Percentiles rank a stretch among this genome's conserved stretches.
Evolutionary conservation across 73 alveolate species (phyloP).

Genomic region (Paraurostyla sp.): DNA sequence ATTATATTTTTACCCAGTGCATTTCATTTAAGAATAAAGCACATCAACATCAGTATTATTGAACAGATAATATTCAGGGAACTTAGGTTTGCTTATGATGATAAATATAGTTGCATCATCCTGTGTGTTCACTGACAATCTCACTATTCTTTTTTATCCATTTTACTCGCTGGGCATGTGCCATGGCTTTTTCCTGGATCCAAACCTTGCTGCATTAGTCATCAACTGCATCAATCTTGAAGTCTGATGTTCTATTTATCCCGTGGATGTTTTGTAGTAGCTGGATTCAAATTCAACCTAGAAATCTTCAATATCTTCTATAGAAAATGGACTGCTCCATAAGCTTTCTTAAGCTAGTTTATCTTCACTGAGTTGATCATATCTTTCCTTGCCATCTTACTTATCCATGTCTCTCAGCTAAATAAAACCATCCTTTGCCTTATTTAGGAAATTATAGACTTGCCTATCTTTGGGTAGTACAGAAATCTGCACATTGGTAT

Average conservation of each 20-base stretch:
- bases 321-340: conserved; percentile 78
- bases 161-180: conserved; percentile 43
- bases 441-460: conserved; percentile 41
- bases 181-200: not conserved
- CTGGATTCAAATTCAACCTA: conserved; percentile 22
- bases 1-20: not conserved
- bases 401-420: conserved; percentile 7
- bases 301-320: conserved; percentile 77
- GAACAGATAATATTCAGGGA: conserved; percentile 65
- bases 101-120: conserved; percentile 85
- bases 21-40: not conserved
- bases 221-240: too few relatives aligned
- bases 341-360: not conserved
- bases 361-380: not conserved
- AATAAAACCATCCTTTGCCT: conserved; percentile 9
- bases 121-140: conserved; percentile 67
- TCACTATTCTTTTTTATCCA: conserved; percentile 26
- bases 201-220: too few relatives aligned
- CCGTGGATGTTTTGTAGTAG: not conserved
- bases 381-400: not conserved
- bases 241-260: not conserved
- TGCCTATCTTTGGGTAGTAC: conserved; percentile 7
- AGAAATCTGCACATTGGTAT: not conserved
- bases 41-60: conserved; percentile 55
- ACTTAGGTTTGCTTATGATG: conserved; percentile 59